These are phyloP conservation scores for Penicillium verhagenii DNA, from an alignment of 495 filamentous ascomycete genomes.

Conservation along the genomic window DNA sequence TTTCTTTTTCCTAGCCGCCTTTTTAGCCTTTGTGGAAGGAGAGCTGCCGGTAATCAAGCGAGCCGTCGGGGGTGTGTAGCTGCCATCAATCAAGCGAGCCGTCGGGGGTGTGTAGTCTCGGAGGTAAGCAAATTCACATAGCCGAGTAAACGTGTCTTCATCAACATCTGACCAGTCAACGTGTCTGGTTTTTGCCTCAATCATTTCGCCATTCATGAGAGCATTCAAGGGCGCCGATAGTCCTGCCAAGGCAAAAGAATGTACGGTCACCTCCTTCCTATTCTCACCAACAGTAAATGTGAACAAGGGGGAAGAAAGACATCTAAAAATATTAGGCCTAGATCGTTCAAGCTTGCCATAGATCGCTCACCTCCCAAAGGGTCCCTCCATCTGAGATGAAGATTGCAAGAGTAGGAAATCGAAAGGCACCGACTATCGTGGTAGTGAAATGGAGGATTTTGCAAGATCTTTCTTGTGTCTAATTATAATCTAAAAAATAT, in stretches of 20 bases:
- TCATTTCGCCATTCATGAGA: conserved; percentile 24
- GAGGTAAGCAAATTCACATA: conserved; percentile 30
- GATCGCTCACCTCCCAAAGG: too few relatives aligned
- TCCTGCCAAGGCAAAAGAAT: conserved; percentile 19
- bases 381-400: too few relatives aligned
- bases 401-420: too few relatives aligned
- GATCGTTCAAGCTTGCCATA: too few relatives aligned
- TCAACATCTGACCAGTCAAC: conserved; percentile 27
- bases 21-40: background rate
- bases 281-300: conserved; percentile 17
- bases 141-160: conserved; percentile 22
- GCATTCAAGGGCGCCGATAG: conserved; percentile 15
- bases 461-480: too few relatives aligned
- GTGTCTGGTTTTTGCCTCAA: conserved; percentile 17
- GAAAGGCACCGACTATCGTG: too few relatives aligned
- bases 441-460: too few relatives aligned
- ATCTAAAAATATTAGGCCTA: too few relatives aligned
- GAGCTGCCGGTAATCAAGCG: background rate
- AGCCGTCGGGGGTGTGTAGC: conserved; percentile 18
- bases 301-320: conserved; percentile 2
- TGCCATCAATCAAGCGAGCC: background rate
- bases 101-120: conserved; percentile 22
- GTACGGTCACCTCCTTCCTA: conserved; percentile 21
- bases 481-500: too few relatives aligned
- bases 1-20: background rate